phyloP scores from a whole-genome alignment of 164 flowering plant species.

The Tetrastigma voinierianum region DNA sequence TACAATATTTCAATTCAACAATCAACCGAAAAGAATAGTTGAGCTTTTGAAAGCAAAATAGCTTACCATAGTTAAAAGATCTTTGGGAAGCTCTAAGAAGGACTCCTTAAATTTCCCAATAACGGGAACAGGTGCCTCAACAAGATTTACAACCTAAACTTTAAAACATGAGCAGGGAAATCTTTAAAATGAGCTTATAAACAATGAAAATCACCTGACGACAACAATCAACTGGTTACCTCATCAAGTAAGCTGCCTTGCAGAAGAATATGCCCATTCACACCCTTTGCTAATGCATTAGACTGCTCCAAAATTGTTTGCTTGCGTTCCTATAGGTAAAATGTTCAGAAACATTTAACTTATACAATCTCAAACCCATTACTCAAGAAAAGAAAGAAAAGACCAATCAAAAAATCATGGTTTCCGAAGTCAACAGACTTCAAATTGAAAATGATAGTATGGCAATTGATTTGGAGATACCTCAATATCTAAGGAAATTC shows the following conservation, averaged over 20 bases:
- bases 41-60: constrained; percentile 2
- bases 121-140: constrained; percentile 87
- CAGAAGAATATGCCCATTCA: constrained; percentile 53
- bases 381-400: not conserved
- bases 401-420: not conserved
- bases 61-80: constrained; percentile 79
- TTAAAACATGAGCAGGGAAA: not conserved
- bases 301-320: constrained; percentile 52
- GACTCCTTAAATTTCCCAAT: constrained; percentile 81
- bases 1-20: constrained; percentile 1
- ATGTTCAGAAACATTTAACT: not conserved
- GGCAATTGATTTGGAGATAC: constrained; percentile 24
- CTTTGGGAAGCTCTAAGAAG: constrained; percentile 85
- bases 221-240: constrained; percentile 33
- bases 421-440: not conserved
- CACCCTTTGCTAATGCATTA: constrained; percentile 56
- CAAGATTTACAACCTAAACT: constrained; percentile 86
- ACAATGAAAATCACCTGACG: constrained; percentile 2
- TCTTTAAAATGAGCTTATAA: not conserved
- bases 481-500: constrained; percentile 67
- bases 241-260: constrained; percentile 64
- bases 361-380: not conserved
- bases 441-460: not conserved
- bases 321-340: constrained; percentile 63
- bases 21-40: not conserved